phyloP scores from a whole-genome alignment of 192 early-diverging fungal genomes.

The Allomyces javanicus region DNA sequence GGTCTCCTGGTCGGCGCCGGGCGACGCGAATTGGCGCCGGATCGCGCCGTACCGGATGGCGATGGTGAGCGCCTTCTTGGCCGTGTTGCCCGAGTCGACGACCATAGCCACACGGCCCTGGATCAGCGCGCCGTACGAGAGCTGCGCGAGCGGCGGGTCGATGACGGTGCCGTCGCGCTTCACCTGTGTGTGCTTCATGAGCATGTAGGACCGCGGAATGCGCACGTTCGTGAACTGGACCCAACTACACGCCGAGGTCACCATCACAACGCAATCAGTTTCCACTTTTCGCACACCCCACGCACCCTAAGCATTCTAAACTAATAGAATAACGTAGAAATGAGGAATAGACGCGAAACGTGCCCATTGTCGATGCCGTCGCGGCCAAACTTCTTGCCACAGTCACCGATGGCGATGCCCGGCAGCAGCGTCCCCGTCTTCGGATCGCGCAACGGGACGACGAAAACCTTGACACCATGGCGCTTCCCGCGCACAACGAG shows the following conservation, averaged over 20 bases:
- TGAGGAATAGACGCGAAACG: neutral
- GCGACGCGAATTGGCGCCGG: slow-evolving; percentile 65
- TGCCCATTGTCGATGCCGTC: slow-evolving; percentile 73
- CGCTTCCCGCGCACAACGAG: slow-evolving; percentile 57
- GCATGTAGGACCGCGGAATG: slow-evolving; percentile 73
- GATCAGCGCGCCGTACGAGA: slow-evolving; percentile 75
- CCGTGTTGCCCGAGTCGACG: slow-evolving; percentile 61
- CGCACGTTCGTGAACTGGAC: slow-evolving; percentile 85
- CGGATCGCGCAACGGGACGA: slow-evolving; percentile 68
- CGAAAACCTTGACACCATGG: slow-evolving; percentile 73
- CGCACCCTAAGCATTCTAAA: too few relatives aligned
- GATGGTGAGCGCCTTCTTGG: slow-evolving; percentile 78
- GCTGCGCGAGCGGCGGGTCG: slow-evolving; percentile 60
- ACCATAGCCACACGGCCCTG: slow-evolving; percentile 66
- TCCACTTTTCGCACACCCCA: too few relatives aligned
- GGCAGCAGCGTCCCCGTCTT: slow-evolving; percentile 58
- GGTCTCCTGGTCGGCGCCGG: slow-evolving; percentile 48
- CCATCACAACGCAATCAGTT: too few relatives aligned
- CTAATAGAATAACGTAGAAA: too few relatives aligned
- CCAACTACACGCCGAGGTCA: slow-evolving; percentile 16
- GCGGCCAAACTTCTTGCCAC: slow-evolving; percentile 83
- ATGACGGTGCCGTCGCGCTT: slow-evolving; percentile 53
- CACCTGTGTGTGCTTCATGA: slow-evolving; percentile 85
- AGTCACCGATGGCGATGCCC: slow-evolving; percentile 75
- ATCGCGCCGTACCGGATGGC: slow-evolving; percentile 79